phyloP scores from a whole-genome alignment of 1,139 yeast genomes.

The Kurtzmaniella quercitrusa region DNA sequence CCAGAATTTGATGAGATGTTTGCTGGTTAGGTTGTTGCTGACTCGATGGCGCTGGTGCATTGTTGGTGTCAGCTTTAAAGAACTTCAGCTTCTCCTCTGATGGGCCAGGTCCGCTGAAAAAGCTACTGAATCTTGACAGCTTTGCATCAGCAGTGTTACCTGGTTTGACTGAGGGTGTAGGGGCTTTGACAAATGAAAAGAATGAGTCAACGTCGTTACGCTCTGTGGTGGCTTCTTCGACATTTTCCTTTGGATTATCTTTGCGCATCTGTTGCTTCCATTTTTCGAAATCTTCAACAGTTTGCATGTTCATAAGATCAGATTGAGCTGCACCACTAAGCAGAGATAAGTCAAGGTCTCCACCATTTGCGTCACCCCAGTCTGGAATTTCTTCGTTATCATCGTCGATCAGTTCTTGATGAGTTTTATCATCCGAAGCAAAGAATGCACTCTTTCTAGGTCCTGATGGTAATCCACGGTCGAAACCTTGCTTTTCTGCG shows the following conservation, averaged over 20 bases:
- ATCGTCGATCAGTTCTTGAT: conserved; percentile 31
- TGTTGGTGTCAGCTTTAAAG: conserved; percentile 4
- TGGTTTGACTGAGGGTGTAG: conserved; percentile 13
- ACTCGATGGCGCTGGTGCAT: background rate
- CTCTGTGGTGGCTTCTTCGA: conserved; percentile 30
- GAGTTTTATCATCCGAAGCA: background rate
- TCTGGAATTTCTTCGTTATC: conserved; percentile 49
- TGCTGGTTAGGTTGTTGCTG: conserved; percentile 5
- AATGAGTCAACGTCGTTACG: conserved; percentile 51
- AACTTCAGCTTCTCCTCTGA: conserved; percentile 4
- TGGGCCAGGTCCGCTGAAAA: conserved; percentile 10
- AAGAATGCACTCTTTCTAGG: background rate
- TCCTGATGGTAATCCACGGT: conserved; percentile 15
- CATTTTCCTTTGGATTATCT: conserved; percentile 52
- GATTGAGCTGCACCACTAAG: conserved; percentile 14
- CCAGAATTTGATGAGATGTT: conserved; percentile 8
- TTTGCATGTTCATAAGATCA: conserved; percentile 37
- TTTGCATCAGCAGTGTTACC: conserved; percentile 7
- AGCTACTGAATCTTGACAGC: conserved; percentile 13
- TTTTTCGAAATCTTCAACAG: conserved; percentile 67
- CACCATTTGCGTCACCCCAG: conserved; percentile 42
- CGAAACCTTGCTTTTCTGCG: conserved; percentile 29
- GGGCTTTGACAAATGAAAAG: conserved; percentile 39
- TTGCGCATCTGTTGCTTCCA: conserved; percentile 63
- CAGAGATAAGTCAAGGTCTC: conserved; percentile 10